Percentiles rank a stretch among this genome's conserved stretches.
Conservation (phyloP, 2,329 filamentous ascomycete species). For the Fusarium lyarnte region DNA sequence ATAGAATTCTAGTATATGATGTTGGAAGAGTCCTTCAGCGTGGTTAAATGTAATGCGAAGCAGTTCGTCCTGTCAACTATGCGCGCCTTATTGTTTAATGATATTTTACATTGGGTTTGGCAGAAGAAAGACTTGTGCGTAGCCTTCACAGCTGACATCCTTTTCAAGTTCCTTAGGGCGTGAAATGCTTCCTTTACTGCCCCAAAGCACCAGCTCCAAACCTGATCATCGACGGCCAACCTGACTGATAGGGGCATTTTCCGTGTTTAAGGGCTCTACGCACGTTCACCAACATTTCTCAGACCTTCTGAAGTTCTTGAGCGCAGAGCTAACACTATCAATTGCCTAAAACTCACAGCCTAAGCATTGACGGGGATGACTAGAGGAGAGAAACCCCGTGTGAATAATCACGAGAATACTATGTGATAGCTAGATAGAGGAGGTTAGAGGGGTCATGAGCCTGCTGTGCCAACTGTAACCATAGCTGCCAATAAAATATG, state of each 20-base stretch:
- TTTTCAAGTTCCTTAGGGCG: background rate
- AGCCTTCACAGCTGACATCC: background rate
- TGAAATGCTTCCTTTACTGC: background rate
- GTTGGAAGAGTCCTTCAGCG: background rate
- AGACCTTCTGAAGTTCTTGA: background rate
- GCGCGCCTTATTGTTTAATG: background rate
- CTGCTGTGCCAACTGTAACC: background rate
- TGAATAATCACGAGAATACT: background rate
- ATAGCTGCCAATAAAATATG: background rate
- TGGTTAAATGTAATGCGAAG: conserved; percentile 21
- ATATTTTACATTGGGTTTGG: background rate
- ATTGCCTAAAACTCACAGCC: background rate
- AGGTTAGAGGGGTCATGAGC: background rate
- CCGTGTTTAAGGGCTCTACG: background rate
- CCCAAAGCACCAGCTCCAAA: background rate
- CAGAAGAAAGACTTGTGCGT: background rate
- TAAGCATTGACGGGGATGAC: background rate
- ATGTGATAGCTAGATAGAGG: background rate
- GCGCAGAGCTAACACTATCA: background rate
- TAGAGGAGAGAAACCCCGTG: background rate
- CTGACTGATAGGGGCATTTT: background rate
- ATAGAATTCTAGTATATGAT: conserved; percentile 23
- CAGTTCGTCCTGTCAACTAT: background rate
- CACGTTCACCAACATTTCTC: background rate
- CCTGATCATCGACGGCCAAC: background rate